A percentile compares a stretch with the other conserved stretches of the same genome.
phyloP scores from a whole-genome alignment of 1,139 yeast species.

The Magnusiomyces starmeri region DNA sequence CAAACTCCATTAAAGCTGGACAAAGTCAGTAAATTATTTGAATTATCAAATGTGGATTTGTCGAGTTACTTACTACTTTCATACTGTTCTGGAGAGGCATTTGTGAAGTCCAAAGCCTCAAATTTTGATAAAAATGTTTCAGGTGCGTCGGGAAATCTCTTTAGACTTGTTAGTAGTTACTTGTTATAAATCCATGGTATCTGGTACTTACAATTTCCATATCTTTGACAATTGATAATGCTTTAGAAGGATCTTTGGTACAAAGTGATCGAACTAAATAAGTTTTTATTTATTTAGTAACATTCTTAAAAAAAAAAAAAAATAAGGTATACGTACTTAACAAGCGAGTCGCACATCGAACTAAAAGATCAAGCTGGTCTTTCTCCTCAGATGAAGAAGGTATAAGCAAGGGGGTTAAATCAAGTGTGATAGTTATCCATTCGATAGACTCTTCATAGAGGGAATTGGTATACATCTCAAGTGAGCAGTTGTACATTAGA shows the following conservation, averaged over 20 bases:
- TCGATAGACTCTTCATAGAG: slow-evolving; percentile 6
- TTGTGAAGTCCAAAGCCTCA: slow-evolving; percentile 15
- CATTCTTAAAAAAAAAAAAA: neutral
- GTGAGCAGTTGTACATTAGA: slow-evolving; percentile 15
- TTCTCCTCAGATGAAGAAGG: neutral
- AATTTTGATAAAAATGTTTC: slow-evolving; percentile 16
- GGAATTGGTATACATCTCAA: slow-evolving; percentile 11
- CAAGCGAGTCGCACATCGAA: slow-evolving; percentile 12
- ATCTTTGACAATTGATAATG: slow-evolving; percentile 15
- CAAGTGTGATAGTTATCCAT: slow-evolving; percentile 12
- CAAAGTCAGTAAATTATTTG: neutral
- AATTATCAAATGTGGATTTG: neutral
- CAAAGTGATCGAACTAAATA: slow-evolving; percentile 13
- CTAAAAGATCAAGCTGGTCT: neutral
- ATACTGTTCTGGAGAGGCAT: slow-evolving; percentile 9
- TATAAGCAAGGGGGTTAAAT: neutral
- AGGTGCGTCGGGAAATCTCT: slow-evolving; percentile 15
- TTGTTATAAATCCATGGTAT: too few species aligned
- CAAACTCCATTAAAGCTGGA: slow-evolving; percentile 17
- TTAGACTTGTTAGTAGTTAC: neutral
- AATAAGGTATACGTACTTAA: slow-evolving; percentile 5
- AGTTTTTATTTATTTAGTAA: neutral
- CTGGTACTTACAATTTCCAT: slow-evolving; percentile 13
- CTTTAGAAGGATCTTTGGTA: slow-evolving; percentile 12
- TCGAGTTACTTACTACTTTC: slow-evolving; percentile 10